phyloP scores from a whole-genome alignment of 2,329 filamentous ascomycete species.

The Aspergillus fumigatiaffinis region DNA sequence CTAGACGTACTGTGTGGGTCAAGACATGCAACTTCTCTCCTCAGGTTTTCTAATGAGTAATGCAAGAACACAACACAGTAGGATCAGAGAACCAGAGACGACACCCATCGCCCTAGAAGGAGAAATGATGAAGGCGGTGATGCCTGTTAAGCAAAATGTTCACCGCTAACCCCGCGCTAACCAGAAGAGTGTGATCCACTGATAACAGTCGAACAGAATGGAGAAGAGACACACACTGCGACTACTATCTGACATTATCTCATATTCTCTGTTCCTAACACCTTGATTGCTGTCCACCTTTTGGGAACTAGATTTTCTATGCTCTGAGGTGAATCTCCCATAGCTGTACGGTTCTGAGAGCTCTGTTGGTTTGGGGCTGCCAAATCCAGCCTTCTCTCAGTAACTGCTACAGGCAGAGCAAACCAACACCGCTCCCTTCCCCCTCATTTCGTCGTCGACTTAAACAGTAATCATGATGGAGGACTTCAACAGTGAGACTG shows the following conservation, averaged over 20 bases:
- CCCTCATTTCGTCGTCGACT: conserved; percentile 1
- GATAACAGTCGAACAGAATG: conserved; percentile 20
- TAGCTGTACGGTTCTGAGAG: conserved; percentile 22
- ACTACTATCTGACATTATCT: conserved; percentile 2
- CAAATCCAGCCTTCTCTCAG: conserved; percentile 20
- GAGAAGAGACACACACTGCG: conserved; percentile 19
- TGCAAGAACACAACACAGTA: no score
- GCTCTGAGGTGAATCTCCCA: conserved; percentile 12
- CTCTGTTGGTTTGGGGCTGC: conserved; percentile 15
- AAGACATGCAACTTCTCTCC: background rate
- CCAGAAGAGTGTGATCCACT: conserved; percentile 17
- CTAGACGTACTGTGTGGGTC: background rate
- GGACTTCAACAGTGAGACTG: conserved; percentile 95
- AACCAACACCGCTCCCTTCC: conserved; percentile 14
- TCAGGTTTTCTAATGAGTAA: background rate
- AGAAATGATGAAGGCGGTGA: conserved; percentile 15
- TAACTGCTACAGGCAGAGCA: conserved; percentile 20
- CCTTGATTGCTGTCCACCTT: background rate
- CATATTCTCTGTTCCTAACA: background rate
- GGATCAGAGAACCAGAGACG: background rate
- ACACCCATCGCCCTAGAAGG: background rate
- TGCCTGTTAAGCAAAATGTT: background rate
- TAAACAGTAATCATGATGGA: conserved; percentile 61
- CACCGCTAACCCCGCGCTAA: conserved; percentile 29
- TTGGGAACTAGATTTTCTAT: conserved; percentile 6